Evolutionary conservation across 73 alveolate species (phyloP).

Genomic region (Tetrahymena malaccensis): DNA sequence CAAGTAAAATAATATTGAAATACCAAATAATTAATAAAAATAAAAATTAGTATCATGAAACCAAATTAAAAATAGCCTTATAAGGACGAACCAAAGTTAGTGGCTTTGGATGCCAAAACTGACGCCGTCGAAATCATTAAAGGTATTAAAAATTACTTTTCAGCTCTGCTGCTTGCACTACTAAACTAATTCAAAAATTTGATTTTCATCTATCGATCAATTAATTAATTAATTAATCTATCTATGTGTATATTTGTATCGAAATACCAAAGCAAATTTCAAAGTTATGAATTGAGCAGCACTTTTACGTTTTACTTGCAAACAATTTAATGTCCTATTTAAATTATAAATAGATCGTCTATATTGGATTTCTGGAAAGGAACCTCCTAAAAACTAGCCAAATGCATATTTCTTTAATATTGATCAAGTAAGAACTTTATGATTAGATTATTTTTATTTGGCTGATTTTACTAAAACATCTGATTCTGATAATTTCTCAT

Average conservation of each 20-base stretch:
- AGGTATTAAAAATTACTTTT: background rate
- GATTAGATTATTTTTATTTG: background rate
- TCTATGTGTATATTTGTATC: too few species aligned
- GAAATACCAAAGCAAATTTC: too few species aligned
- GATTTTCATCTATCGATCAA: too few species aligned
- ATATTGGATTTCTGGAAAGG: constrained; percentile 72
- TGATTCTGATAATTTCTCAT: background rate
- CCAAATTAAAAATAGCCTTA: background rate
- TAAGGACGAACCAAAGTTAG: background rate
- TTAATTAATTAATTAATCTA: too few species aligned
- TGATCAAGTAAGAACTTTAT: constrained; percentile 43
- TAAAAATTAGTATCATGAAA: background rate
- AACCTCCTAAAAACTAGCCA: constrained; percentile 67
- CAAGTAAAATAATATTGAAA: background rate
- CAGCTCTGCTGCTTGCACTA: background rate
- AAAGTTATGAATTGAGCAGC: background rate
- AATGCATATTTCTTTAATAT: constrained; percentile 84
- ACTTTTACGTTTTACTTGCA: background rate
- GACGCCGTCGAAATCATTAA: constrained; percentile 34
- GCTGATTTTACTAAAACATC: background rate
- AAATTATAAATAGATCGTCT: constrained; percentile 42
- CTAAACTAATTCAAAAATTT: too few species aligned
- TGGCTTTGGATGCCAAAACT: background rate
- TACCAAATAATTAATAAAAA: background rate
- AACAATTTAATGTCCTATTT: background rate